These are phyloP conservation scores for Penicillium roqueforti DNA, from an alignment of 495 filamentous ascomycete species.

Conservation along the genomic window DNA sequence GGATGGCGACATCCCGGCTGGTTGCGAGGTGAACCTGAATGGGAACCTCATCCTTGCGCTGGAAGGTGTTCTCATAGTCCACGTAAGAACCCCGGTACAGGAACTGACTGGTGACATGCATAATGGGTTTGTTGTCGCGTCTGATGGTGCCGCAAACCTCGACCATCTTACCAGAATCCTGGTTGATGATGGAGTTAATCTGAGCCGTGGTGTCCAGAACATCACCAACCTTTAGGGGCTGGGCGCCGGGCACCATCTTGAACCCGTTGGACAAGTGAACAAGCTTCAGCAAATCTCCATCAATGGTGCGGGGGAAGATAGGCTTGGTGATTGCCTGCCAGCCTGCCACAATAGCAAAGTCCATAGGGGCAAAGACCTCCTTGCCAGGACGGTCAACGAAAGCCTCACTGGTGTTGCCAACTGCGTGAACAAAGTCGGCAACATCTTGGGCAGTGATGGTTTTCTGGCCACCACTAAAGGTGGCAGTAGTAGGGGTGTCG, in stretches of 20 bases:
- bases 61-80: conserved; percentile 97
- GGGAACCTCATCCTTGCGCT: conserved; percentile 91
- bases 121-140: conserved; percentile 80
- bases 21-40: conserved; percentile 87
- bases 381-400: conserved; percentile 96
- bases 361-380: conserved; percentile 94
- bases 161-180: conserved; percentile 98
- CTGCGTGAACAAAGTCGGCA: conserved; percentile 96
- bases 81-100: conserved; percentile 88
- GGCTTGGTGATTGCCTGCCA: conserved; percentile 99
- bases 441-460: conserved; percentile 87
- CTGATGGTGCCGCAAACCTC: conserved; percentile 96
- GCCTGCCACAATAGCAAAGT: conserved; percentile 96
- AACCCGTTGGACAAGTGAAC: conserved; percentile 96
- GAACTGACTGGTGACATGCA: conserved; percentile 98
- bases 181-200: conserved; percentile 96
- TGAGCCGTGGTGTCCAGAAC: conserved; percentile 88
- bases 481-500: conserved; percentile 73
- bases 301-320: conserved; percentile 91
- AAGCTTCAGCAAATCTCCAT: conserved; percentile 90
- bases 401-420: conserved; percentile 97
- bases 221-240: conserved; percentile 92
- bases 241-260: conserved; percentile 94
- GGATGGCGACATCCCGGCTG: conserved; percentile 85
- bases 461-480: conserved; percentile 81